Evolutionary conservation across 2,329 filamentous ascomycete species (phyloP).

Genomic region (Leptographium radiaticola): DNA sequence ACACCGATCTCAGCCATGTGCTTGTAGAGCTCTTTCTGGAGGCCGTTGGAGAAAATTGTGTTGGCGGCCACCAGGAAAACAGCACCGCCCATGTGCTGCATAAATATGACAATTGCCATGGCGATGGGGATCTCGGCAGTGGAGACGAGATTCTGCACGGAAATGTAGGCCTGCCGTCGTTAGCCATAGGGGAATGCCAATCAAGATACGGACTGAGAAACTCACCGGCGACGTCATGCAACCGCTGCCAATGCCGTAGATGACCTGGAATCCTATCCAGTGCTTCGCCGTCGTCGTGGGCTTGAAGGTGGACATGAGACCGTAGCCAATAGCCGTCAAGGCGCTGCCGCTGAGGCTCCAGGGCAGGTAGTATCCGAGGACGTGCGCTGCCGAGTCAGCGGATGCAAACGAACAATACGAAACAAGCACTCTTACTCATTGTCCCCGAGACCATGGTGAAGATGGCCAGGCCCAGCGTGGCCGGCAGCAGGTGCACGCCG

Average conservation of each 20-base stretch:
- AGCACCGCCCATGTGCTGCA: slow-evolving; percentile 10
- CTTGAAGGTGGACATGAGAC: slow-evolving; percentile 8
- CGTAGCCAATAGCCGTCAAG: slow-evolving; percentile 9
- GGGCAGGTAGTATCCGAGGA: slow-evolving; percentile 12
- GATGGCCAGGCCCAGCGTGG: slow-evolving; percentile 12
- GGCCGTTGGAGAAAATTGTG: slow-evolving; percentile 13
- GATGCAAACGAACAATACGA: background rate
- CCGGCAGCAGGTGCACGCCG: slow-evolving; percentile 17
- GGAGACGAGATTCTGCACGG: slow-evolving; percentile 4
- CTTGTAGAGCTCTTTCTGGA: slow-evolving; percentile 11
- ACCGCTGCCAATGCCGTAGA: slow-evolving; percentile 10
- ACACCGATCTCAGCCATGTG: slow-evolving; percentile 15
- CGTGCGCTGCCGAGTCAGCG: background rate
- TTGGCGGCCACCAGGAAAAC: slow-evolving; percentile 10
- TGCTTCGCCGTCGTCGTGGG: slow-evolving; percentile 1
- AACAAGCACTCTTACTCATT: slow-evolving; percentile 10
- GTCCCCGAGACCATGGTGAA: slow-evolving; percentile 15
- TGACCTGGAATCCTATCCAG: slow-evolving; percentile 13
- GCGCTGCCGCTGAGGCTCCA: slow-evolving; percentile 7
- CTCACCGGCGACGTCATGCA: slow-evolving; percentile 1
- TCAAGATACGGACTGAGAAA: background rate
- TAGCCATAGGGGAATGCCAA: background rate
- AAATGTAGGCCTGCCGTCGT: slow-evolving; percentile 4
- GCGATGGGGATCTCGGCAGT: slow-evolving; percentile 4
- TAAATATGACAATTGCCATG: slow-evolving; percentile 15